A percentile compares a stretch with the other conserved stretches of the same genome.
Conservation (phyloP, 495 filamentous ascomycete genomes). For the Aspergillus nanangensis region DNA sequence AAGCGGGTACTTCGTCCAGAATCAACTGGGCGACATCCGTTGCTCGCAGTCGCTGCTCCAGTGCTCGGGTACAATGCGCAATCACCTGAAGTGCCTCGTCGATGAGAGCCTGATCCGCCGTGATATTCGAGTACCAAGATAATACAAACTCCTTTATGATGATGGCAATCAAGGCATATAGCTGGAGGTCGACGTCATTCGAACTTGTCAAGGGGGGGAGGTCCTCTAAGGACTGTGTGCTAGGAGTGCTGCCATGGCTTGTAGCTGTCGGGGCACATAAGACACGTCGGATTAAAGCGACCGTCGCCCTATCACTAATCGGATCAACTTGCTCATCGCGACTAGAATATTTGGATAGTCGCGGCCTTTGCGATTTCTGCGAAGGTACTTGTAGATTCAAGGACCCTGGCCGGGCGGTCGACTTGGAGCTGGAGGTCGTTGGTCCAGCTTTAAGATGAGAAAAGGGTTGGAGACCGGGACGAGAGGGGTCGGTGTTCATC, state of each 20-base stretch:
- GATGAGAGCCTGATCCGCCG: slow-evolving; percentile 79
- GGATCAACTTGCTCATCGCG: slow-evolving; percentile 32
- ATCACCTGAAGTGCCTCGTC: slow-evolving; percentile 84
- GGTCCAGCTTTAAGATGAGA: slow-evolving; percentile 47
- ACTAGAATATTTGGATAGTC: slow-evolving; percentile 17
- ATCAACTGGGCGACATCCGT: slow-evolving; percentile 78
- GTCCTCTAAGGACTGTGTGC: slow-evolving; percentile 61
- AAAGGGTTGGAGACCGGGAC: slow-evolving; percentile 39
- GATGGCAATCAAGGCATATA: slow-evolving; percentile 87
- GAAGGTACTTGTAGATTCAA: slow-evolving; percentile 22
- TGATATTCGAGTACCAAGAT: slow-evolving; percentile 90
- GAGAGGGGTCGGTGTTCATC: slow-evolving; percentile 36
- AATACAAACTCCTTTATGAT: slow-evolving; percentile 84
- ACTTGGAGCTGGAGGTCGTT: slow-evolving; percentile 44
- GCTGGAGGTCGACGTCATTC: slow-evolving; percentile 84
- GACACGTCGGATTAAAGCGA: slow-evolving; percentile 58
- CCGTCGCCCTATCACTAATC: slow-evolving; percentile 52
- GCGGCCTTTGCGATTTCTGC: slow-evolving; percentile 32
- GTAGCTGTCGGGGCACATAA: slow-evolving; percentile 57
- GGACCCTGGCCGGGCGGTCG: slow-evolving; percentile 26
- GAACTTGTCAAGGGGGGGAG: slow-evolving; percentile 88
- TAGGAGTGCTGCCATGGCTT: slow-evolving; percentile 30
- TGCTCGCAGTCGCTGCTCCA: slow-evolving; percentile 79
- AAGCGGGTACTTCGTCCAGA: slow-evolving; percentile 82
- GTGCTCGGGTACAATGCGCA: slow-evolving; percentile 78